Base-by-base conservation (phyloP, 495 filamentous ascomycete species). In the Podospora australis region DNA sequence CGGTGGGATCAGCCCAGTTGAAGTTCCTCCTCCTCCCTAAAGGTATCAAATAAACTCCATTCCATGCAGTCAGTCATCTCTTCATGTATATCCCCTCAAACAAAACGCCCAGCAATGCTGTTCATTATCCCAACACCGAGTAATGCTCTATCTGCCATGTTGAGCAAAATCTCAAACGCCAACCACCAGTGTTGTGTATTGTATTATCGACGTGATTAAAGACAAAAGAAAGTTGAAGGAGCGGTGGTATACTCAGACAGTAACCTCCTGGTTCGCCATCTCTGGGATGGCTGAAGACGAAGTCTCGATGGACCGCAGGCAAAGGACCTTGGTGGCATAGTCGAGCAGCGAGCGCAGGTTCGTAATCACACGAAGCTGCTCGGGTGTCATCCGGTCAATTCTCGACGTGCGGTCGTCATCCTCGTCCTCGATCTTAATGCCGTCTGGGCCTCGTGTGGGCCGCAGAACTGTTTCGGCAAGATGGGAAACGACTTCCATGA, bases 401-500 rank as follows among this genome's bases (percentile, higher is more conserved):
- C n/a, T n/a, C 8, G 21, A 23, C 4, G 23, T 24, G 10, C 13
- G 32, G 7, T 6, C 22, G n/a, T 43, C 28, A 14, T 9, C 23
- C 8, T 21, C 14, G 9, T 14, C 40, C 2, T 43, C 40, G 2
- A n/a, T 10, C 11, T 21, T 5, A 13, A n/a, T 11, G 20, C 11
- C 5, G 17, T 16, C 20, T 7, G 40, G 13, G n/a, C n/a, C n/a
- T n/a, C n/a, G n/a, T n/a, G n/a, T n/a, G 13, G 8, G 21, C 40
- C 16, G 25, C 21, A 43, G 20, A 23, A 43, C 40, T 13, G 21
- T 43, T 6, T 11, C 40, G n/a, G 40, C 28, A 16, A 43, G 40
- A 13, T 43, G 40, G 22, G 40, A 43, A 24, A 43, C 28, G 13
- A 43, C 40, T 9, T 43, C 40, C 40, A 43, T 43, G 40, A 43